A percentile compares a stretch with the other conserved stretches of the same genome.
Conservation (phyloP, 2,329 filamentous ascomycete genomes). For the Calonectria hongkongensis region DNA sequence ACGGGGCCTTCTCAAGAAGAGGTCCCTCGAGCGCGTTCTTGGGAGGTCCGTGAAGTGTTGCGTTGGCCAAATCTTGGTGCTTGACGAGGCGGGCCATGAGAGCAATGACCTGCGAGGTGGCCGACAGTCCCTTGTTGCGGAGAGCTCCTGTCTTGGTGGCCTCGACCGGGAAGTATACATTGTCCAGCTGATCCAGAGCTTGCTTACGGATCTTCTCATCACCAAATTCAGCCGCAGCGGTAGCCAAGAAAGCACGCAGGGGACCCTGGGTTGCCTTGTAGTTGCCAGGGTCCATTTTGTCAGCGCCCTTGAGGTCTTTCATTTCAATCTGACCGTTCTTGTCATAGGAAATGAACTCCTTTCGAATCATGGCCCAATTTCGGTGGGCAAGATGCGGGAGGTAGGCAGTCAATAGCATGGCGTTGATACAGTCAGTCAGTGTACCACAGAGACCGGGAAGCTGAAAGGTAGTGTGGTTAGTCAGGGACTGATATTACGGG, state of each 20-base stretch:
- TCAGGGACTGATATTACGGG: not conserved
- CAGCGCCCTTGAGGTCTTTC: constrained; percentile 36
- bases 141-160: constrained; percentile 37
- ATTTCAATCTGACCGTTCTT: constrained; percentile 26
- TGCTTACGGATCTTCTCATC: constrained; percentile 36
- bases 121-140: constrained; percentile 38
- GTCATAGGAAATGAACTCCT: constrained; percentile 33
- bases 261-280: constrained; percentile 29
- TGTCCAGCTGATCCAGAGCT: constrained; percentile 36
- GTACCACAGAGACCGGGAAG: constrained; percentile 38
- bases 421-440: constrained; percentile 40
- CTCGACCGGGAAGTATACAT: constrained; percentile 36
- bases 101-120: constrained; percentile 34
- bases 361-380: constrained; percentile 41
- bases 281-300: constrained; percentile 36
- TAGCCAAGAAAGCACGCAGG: constrained; percentile 34
- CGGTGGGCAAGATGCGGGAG: constrained; percentile 38
- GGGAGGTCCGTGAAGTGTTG: constrained; percentile 30
- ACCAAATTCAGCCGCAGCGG: constrained; percentile 38
- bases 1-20: constrained; percentile 29
- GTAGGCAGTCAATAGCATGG: constrained; percentile 38
- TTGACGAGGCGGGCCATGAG: constrained; percentile 40
- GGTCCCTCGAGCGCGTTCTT: constrained; percentile 29
- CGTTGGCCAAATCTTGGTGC: constrained; percentile 33
- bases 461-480: constrained; percentile 7